These are phyloP conservation scores for Quercus berberidifolia DNA, from an alignment of 306 rosid genomes.

Conservation along the genomic window DNA sequence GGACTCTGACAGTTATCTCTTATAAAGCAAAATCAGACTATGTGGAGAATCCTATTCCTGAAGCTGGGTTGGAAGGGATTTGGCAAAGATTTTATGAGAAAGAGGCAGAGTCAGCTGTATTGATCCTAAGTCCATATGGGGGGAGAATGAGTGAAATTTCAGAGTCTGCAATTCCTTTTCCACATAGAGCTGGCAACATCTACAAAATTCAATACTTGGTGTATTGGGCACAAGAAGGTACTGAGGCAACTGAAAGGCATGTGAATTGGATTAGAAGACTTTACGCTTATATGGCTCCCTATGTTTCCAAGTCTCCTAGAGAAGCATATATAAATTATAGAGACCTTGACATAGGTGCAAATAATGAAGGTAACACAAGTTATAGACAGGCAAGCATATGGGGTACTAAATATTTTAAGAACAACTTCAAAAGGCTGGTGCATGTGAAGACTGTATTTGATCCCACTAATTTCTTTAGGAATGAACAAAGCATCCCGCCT, in stretches of 20 bases:
- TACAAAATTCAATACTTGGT: slow-evolving; percentile 11
- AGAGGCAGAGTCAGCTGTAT: background rate
- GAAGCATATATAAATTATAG: background rate
- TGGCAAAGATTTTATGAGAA: background rate
- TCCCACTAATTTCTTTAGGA: too few relatives aligned
- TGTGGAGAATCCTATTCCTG: slow-evolving; percentile 17
- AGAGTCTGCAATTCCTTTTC: slow-evolving; percentile 10
- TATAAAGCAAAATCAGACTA: slow-evolving; percentile 35
- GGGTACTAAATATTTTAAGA: too few relatives aligned
- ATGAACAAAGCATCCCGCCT: too few relatives aligned
- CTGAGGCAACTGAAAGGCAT: background rate
- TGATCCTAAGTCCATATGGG: slow-evolving; percentile 16
- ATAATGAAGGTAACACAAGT: too few relatives aligned
- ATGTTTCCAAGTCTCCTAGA: background rate
- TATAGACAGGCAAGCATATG: too few relatives aligned
- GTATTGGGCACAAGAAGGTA: slow-evolving; percentile 8
- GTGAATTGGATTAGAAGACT: slow-evolving; percentile 1
- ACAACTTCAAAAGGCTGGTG: too few relatives aligned
- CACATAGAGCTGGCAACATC: slow-evolving; percentile 19
- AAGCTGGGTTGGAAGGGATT: background rate
- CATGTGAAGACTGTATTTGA: too few relatives aligned
- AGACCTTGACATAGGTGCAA: too few relatives aligned
- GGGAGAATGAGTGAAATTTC: slow-evolving; percentile 18
- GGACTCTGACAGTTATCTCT: background rate
- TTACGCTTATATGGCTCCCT: background rate